Conservation (phyloP, 306 rosid genomes). For the Vigna hirtella region DNA sequence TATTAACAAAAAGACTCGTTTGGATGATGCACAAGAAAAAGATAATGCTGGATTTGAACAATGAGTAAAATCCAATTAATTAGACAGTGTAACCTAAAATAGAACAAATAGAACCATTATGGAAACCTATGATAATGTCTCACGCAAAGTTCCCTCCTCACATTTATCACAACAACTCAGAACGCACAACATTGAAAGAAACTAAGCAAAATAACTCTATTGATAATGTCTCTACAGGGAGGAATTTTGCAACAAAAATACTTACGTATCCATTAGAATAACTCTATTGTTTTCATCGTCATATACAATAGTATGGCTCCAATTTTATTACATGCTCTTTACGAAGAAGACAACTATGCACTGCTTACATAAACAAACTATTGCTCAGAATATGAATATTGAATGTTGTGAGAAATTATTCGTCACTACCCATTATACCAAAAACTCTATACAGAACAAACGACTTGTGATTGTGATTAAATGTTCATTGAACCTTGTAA, state of each 20-base stretch:
- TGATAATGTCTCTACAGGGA: neutral
- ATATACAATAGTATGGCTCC: neutral
- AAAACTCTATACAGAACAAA: neutral
- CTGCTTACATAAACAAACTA: neutral
- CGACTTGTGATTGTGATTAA: slow-evolving; percentile 1
- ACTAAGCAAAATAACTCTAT: neutral
- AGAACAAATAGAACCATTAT: slow-evolving; percentile 26
- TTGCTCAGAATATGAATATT: neutral
- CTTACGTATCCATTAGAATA: neutral
- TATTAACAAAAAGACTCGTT: neutral
- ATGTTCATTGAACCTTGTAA: neutral
- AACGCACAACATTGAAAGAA: neutral
- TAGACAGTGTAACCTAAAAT: neutral
- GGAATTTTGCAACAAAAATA: slow-evolving; percentile 14
- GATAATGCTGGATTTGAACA: slow-evolving; percentile 1
- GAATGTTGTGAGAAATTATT: neutral
- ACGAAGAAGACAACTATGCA: slow-evolving; percentile 3
- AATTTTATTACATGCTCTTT: neutral
- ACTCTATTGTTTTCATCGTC: slow-evolving; percentile 9
- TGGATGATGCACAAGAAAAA: neutral
- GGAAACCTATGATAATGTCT: slow-evolving; percentile 4
- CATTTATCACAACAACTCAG: neutral
- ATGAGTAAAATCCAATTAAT: neutral
- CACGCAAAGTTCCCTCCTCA: neutral
- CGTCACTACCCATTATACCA: neutral